phyloP scores from a whole-genome alignment of 2,329 filamentous ascomycete species.

The Dothistroma pini region DNA sequence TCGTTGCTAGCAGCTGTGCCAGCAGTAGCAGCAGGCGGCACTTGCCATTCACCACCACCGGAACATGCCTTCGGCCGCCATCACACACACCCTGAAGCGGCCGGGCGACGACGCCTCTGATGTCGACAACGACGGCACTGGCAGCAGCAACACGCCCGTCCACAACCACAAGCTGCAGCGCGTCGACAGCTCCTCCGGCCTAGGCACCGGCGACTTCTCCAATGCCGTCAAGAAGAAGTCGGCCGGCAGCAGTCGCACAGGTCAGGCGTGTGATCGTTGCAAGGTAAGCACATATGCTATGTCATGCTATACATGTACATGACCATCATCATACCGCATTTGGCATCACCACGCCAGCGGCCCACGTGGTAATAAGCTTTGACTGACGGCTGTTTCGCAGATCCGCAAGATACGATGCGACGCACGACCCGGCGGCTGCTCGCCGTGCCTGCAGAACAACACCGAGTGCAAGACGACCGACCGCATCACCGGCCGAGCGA shows the following conservation, averaged over 20 bases:
- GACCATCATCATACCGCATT: background rate
- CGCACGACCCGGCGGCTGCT: conserved; percentile 73
- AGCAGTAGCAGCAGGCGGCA: conserved; percentile 6
- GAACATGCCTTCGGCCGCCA: conserved; percentile 16
- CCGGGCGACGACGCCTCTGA: conserved; percentile 23
- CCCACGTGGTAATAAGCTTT: too few relatives aligned
- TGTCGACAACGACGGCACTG: conserved; percentile 10
- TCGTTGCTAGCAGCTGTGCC: background rate
- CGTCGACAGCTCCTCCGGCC: conserved; percentile 3
- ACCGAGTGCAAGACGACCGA: conserved; percentile 82
- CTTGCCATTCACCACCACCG: conserved; percentile 15
- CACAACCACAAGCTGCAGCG: conserved; percentile 5
- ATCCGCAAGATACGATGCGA: conserved; percentile 86
- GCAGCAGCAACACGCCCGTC: background rate
- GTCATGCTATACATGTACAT: background rate
- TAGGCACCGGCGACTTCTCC: conserved; percentile 10
- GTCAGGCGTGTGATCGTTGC: conserved; percentile 85
- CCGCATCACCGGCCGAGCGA: conserved; percentile 76
- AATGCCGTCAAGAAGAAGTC: conserved; percentile 40
- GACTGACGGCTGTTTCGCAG: conserved; percentile 40
- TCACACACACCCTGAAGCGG: conserved; percentile 21
- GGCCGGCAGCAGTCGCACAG: conserved; percentile 60
- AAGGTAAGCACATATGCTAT: conserved; percentile 56
- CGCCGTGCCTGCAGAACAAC: conserved; percentile 71
- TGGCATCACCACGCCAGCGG: too few relatives aligned